Evolutionary conservation across 768 basidiomycete genomes (phyloP), one percentile per base, ranked within the genome.

Genomic region (Naganishia randhawae): DNA sequence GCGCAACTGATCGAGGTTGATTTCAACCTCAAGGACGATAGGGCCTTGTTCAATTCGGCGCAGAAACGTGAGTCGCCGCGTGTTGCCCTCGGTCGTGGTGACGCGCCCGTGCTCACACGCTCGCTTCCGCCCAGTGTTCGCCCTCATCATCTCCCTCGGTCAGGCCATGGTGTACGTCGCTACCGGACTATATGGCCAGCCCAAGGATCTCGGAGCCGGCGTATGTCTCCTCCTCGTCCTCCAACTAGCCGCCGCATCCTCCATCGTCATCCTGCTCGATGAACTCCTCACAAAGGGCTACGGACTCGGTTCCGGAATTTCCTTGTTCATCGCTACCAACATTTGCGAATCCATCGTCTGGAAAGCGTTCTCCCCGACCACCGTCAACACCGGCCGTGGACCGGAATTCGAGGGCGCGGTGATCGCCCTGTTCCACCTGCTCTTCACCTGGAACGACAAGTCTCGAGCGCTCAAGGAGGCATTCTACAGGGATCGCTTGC

Each of bases 321-420:
- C 93, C 67, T 88, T 98, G 67, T 98, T 98, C 86, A 96, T 98
- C 75, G 96, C 95, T 4, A 98, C 96, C 83, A 99, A 98, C 85
- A 98, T 99, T 74, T 98, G 95, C 81, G 96, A 99, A 81, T 91
- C 89, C 71, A 98, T 99, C 83, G 87, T 98, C 78, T 99, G 95
- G 95, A 99, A 99, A 78, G 96, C 95, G 1, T 98, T 99, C 83
- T 94, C 92, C 0, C 96, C 96, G 11, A 98, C 92, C 25, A 97
- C 96, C 52, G 82, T 98, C 82, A 98, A 98, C 85, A 97, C 93
- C 33, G 96, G 95, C 42, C 90, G 95, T 71, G 95, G 95, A 2
- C 90, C 94, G 63, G 96, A 99, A 80, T 99, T 98, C 73, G 95
- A 98, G 76, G 96, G 96, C 70, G 96, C 95, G 41, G 84, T 98